Evolutionary conservation across 495 filamentous ascomycete species (phyloP), one percentile per base, ranked within the genome.

Genomic region (Aspergillus carlsbadensis): DNA sequence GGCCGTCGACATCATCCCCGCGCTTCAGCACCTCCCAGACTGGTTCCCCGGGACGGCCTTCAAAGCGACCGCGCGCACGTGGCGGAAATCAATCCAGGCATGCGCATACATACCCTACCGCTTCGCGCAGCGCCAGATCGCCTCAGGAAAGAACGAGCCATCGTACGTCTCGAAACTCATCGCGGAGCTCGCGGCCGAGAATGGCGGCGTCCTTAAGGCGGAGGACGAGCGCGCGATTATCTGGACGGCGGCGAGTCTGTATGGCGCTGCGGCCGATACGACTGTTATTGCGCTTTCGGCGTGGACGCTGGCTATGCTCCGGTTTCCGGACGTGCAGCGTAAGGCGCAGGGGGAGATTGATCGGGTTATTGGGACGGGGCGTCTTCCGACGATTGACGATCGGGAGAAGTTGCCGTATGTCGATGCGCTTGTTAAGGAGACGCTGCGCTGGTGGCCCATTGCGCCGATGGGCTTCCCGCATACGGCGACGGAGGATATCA

Each of bases 291-390:
- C 72, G 5, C 37, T 78, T 2, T 52, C 39, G 2, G 56, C 59
- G 26, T 74, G 78, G 57, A 61, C 75, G 50, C 59, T 73, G 3
- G 76, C 72, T 10, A 73, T 77, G 69, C 65, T 65, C 6, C n/a
- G 73, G 7, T 73, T 66, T 59, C 78, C 78, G 0, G 59, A 73
- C 0, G 73, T 76, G 0, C 77, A 79, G 48, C 51, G 61, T 31
- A 79, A 76, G 36, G 82, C 81, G 0, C 80, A 81, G 53, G 73
- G 68, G 5, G 82, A 87, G 59, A 63, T 87, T 49, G 81, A 85
- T 58, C 63, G 65, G 24, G 74, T 83, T 2, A 60, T 82, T 5
- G 81, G 81, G 6, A 36, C 46, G 3, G 43, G 54, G 0, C 60
- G 62, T 20, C 62, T 78, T 2, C 77, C 78, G 0, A 59, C 20